Evolutionary conservation across 2,329 filamentous ascomycete species (phyloP).

Genomic region (Fonsecaea nubica): DNA sequence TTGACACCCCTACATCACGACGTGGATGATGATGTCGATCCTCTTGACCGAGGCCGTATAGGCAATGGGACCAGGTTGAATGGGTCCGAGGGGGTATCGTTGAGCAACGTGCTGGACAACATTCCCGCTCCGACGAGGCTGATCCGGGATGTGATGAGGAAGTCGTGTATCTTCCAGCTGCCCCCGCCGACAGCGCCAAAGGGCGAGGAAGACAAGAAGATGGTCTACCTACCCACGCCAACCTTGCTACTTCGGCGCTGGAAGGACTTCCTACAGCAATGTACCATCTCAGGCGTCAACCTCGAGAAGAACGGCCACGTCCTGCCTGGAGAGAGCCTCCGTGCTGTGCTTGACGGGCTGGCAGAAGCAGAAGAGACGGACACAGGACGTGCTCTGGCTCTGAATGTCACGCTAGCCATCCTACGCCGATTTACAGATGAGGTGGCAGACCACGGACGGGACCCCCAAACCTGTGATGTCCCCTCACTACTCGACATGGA

Average conservation of each 20-base stretch:
- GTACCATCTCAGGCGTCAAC: conserved; percentile 23
- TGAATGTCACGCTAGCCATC: conserved; percentile 25
- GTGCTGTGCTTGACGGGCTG: conserved; percentile 12
- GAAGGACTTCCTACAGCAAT: conserved; percentile 32
- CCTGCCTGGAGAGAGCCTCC: not conserved
- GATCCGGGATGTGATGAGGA: conserved; percentile 20
- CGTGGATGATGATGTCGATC: conserved; percentile 4
- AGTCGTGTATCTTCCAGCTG: conserved; percentile 27
- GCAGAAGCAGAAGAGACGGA: conserved; percentile 4
- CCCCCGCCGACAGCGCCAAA: not conserved
- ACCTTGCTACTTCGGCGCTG: conserved; percentile 35
- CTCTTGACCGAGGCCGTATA: not conserved
- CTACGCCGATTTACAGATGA: conserved; percentile 18
- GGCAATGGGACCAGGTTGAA: not conserved
- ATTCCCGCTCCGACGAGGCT: conserved; percentile 33
- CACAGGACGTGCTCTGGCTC: conserved; percentile 9
- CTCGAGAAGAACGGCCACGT: conserved; percentile 16
- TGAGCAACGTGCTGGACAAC: conserved; percentile 31
- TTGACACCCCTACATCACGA: conserved; percentile 17
- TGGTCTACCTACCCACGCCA: conserved; percentile 26
- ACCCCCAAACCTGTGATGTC: not conserved
- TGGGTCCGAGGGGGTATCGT: not conserved
- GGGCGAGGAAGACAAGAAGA: not conserved
- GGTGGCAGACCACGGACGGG: not conserved
- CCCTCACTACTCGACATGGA: not conserved